phyloP scores from a whole-genome alignment of 2,329 filamentous ascomycete species.

The Nakataea oryzae region DNA sequence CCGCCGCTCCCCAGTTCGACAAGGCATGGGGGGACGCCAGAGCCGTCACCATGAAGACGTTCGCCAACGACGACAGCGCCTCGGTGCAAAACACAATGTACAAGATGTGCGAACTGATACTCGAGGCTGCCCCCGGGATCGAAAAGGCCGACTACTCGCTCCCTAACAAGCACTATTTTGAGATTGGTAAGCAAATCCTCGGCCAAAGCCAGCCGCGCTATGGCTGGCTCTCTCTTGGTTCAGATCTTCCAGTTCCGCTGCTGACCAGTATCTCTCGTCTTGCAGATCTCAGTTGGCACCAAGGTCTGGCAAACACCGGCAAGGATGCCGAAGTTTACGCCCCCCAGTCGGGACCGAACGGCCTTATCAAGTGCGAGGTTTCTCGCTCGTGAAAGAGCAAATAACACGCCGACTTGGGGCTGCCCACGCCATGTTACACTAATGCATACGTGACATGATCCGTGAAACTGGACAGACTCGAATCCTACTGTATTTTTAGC shows the following conservation, averaged over 20 bases:
- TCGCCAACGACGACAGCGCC: slow-evolving; percentile 81
- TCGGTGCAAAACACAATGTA: slow-evolving; percentile 98
- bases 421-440: neutral
- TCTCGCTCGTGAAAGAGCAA: slow-evolving; percentile 33
- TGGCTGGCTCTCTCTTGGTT: neutral
- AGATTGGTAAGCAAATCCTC: slow-evolving; percentile 50
- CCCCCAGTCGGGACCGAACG: slow-evolving; percentile 86
- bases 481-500: neutral
- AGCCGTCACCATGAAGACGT: slow-evolving; percentile 78
- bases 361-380: slow-evolving; percentile 90
- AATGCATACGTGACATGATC: neutral
- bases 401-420: neutral
- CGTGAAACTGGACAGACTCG: neutral
- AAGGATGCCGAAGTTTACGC: slow-evolving; percentile 93
- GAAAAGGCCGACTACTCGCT: slow-evolving; percentile 70
- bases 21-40: slow-evolving; percentile 68
- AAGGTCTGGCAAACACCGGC: slow-evolving; percentile 88
- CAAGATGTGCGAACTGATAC: slow-evolving; percentile 87
- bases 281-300: slow-evolving; percentile 84
- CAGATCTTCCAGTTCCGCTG: no score
- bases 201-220: neutral
- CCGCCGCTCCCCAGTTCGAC: slow-evolving; percentile 59
- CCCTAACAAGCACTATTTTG: slow-evolving; percentile 98
- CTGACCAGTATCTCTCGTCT: neutral
- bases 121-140: slow-evolving; percentile 62